These are phyloP conservation scores for Melaleuca alternifolia DNA, from an alignment of 345 rosid species.

Conservation along the genomic window DNA sequence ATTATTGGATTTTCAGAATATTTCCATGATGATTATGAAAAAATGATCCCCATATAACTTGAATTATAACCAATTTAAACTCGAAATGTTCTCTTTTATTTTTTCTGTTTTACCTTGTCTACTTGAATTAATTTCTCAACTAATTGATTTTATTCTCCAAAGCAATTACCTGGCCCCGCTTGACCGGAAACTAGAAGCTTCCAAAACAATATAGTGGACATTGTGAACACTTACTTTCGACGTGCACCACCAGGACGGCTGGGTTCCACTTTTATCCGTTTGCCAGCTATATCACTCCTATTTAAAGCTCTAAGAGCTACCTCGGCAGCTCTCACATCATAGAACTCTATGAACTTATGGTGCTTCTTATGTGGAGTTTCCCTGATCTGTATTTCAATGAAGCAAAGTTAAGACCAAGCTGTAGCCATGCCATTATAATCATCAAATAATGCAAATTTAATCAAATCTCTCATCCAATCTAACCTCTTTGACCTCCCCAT, in stretches of 20 bases:
- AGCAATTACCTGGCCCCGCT: neutral
- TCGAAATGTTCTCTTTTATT: neutral
- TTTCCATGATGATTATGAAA: neutral
- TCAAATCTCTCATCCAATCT: neutral
- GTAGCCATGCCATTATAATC: neutral
- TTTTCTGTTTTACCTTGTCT: neutral
- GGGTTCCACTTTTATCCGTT: constrained; percentile 95
- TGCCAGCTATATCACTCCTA: constrained; percentile 90
- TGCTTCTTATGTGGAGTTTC: constrained; percentile 91
- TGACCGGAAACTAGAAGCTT: neutral
- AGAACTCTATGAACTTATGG: constrained; percentile 89
- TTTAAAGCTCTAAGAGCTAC: constrained; percentile 79
- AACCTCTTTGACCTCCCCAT: constrained; percentile 97
- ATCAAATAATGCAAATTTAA: neutral
- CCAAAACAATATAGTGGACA: neutral
- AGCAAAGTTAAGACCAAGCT: neutral
- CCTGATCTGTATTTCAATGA: constrained; percentile 56
- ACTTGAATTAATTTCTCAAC: neutral
- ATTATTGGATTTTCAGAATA: neutral
- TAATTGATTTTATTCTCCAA: neutral
- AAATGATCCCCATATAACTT: neutral
- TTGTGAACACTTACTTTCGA: constrained; percentile 46
- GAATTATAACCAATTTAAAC: neutral
- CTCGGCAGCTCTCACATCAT: constrained; percentile 92
- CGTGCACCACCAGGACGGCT: constrained; percentile 99